Conservation (phyloP, 345 rosid species). For the Lepidium aucheri region DNA sequence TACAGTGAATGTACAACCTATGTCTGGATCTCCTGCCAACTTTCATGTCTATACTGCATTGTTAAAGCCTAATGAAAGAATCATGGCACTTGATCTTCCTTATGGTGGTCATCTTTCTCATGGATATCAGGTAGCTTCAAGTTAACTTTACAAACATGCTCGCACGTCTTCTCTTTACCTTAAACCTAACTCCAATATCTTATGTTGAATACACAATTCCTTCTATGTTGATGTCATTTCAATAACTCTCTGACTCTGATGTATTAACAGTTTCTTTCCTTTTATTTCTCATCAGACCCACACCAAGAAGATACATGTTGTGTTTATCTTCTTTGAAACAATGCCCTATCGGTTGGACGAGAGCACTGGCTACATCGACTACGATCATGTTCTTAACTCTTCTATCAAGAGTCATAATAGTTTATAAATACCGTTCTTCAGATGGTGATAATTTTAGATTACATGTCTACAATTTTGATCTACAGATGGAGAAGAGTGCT, state of each 20-base stretch:
- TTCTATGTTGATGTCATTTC: neutral
- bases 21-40: constrained; percentile 95
- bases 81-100: constrained; percentile 99
- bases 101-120: constrained; percentile 99
- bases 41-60: constrained; percentile 96
- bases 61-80: constrained; percentile 91
- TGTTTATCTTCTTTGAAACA: constrained; percentile 96
- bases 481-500: constrained; percentile 95
- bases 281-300: constrained; percentile 60
- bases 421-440: neutral
- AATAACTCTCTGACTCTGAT: neutral
- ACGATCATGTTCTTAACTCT: constrained; percentile 73
- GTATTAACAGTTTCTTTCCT: neutral
- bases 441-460: neutral
- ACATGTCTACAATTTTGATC: neutral
- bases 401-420: neutral
- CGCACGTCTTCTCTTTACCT: constrained; percentile 1
- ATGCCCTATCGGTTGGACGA: constrained; percentile 96
- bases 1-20: constrained; percentile 93
- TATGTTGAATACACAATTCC: neutral
- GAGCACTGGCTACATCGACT: constrained; percentile 92
- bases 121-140: constrained; percentile 83
- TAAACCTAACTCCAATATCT: neutral
- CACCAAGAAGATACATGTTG: constrained; percentile 96
- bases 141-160: neutral